Conservation (phyloP, 2,329 filamentous ascomycete genomes). For the Ceratocystis cubensis region DNA sequence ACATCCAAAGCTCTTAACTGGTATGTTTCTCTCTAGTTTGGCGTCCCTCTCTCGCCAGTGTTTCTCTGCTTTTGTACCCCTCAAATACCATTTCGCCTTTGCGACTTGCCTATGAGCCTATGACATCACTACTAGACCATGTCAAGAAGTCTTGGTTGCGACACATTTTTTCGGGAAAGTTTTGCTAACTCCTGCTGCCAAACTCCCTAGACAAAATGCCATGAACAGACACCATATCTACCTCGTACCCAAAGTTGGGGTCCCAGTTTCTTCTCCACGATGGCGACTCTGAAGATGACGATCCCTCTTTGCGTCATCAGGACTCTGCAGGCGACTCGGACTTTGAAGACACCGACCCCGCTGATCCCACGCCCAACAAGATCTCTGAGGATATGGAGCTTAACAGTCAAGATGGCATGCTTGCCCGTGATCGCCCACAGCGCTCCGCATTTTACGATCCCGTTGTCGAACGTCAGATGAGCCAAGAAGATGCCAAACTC, state of each 20-base stretch:
- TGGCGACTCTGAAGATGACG: constrained; percentile 22
- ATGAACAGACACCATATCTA: constrained; percentile 15
- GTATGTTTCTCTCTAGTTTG: constrained; percentile 1
- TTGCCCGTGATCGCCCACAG: constrained; percentile 47
- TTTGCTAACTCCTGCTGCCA: not conserved
- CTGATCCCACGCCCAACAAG: not conserved
- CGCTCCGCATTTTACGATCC: constrained; percentile 88
- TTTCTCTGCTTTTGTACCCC: not conserved
- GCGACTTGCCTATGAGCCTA: not conserved
- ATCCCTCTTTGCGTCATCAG: constrained; percentile 7
- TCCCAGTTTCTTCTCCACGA: constrained; percentile 23
- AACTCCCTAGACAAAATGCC: not conserved
- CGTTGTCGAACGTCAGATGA: constrained; percentile 86
- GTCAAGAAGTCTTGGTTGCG: not conserved
- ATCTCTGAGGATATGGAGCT: constrained; percentile 14
- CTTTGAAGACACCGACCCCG: constrained; percentile 14
- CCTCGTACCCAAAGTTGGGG: constrained; percentile 20
- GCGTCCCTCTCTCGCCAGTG: not conserved
- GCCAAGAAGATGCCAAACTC: constrained; percentile 83
- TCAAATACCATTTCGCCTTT: not conserved
- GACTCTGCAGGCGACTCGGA: constrained; percentile 13
- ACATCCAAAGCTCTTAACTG: not conserved
- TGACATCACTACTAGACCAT: constrained; percentile 7
- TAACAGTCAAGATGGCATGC: constrained; percentile 42
- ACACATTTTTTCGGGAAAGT: not conserved